Percentiles rank a stretch among this genome's conserved stretches.
phyloP scores from a whole-genome alignment of 106 monocot species.

The Dendrobium huoshanense region DNA sequence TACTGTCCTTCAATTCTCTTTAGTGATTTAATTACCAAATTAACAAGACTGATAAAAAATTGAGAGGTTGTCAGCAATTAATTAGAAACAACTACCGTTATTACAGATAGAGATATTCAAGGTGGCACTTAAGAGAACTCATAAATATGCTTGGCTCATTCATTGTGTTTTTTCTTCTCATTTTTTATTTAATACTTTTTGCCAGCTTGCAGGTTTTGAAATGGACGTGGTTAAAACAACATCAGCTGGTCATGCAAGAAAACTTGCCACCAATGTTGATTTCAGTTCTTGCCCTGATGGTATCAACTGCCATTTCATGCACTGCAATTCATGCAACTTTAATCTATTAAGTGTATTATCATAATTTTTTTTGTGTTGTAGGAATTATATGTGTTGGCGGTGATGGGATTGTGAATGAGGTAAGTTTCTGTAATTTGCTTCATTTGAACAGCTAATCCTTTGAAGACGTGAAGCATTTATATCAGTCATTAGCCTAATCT shows the following conservation, averaged over 20 bases:
- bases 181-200: constrained; percentile 1
- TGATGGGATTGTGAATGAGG: constrained; percentile 98
- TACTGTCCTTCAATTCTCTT: no score
- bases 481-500: neutral
- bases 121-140: neutral
- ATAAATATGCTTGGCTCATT: neutral
- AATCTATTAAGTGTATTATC: neutral
- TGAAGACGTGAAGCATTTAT: neutral
- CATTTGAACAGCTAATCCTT: neutral
- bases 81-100: no score
- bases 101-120: no score
- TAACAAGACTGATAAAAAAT: no score
- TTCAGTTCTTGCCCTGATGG: constrained; percentile 27
- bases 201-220: constrained; percentile 28
- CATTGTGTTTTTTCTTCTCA: neutral
- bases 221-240: constrained; percentile 32
- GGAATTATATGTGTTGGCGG: constrained; percentile 96
- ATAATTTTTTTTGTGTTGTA: constrained; percentile 12
- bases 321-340: neutral
- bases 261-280: constrained; percentile 27
- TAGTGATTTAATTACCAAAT: no score
- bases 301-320: constrained; percentile 4
- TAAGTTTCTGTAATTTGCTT: constrained; percentile 15
- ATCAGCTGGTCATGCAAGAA: constrained; percentile 25
- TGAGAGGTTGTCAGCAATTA: no score